These are phyloP conservation scores for Andrographis paniculata DNA, from an alignment of 305 asterid species.

Conservation along the genomic window DNA sequence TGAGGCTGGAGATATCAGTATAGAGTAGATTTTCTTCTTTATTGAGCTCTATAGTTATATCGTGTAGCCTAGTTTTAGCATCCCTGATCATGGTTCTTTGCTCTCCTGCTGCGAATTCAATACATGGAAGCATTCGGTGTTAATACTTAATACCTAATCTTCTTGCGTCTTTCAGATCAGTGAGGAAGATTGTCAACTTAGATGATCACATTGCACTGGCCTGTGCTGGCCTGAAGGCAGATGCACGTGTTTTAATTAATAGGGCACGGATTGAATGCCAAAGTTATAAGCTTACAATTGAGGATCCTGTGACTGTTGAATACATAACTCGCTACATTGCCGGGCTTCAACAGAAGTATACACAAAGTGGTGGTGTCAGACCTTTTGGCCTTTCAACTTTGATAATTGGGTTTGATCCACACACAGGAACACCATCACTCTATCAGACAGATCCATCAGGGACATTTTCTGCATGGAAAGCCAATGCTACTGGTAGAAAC, in stretches of 20 bases:
- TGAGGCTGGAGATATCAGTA: too few relatives aligned
- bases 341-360: slow-evolving; percentile 97
- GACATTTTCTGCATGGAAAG: slow-evolving; percentile 97
- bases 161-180: slow-evolving; percentile 56
- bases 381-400: slow-evolving; percentile 94
- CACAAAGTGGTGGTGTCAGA: slow-evolving; percentile 96
- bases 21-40: too few relatives aligned
- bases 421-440: slow-evolving; percentile 73
- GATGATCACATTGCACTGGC: slow-evolving; percentile 94
- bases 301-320: slow-evolving; percentile 95
- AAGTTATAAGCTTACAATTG: slow-evolving; percentile 86
- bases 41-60: too few relatives aligned
- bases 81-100: too few relatives aligned
- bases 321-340: slow-evolving; percentile 94
- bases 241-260: slow-evolving; percentile 87
- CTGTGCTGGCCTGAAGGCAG: slow-evolving; percentile 96
- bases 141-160: slow-evolving; percentile 9
- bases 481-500: slow-evolving; percentile 96
- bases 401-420: slow-evolving; percentile 96
- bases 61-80: too few relatives aligned
- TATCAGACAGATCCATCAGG: slow-evolving; percentile 99
- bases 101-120: slow-evolving; percentile 4
- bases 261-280: slow-evolving; percentile 94
- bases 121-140: not conserved
- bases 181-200: slow-evolving; percentile 83